Base-by-base conservation (phyloP, 805 yeast genomes). In the Candida jianshihensis region DNA sequence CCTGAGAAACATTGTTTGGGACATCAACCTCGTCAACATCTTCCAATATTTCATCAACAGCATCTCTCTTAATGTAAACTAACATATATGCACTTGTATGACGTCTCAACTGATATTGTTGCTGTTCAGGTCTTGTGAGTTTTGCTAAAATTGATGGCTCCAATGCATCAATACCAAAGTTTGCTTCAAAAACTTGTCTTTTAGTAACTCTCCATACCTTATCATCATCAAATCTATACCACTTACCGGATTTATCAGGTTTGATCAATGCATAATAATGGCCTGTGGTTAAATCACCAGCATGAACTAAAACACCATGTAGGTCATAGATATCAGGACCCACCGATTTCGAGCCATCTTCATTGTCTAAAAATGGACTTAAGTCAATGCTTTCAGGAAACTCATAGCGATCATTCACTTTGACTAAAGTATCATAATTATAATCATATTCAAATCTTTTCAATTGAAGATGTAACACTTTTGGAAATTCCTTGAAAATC, bases 51-150 rank as follows among this genome's bases (percentile, higher is more conserved):
- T 68, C 70, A 2, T 65, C 68, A 26, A 76, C 58, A 27, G 72
- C 72, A 3, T 72, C 62, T 52, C 84, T 77, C 37, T 95, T 71
- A 43, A 89, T 73, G 55, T 92, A 92, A 3, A 92, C 97, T 60
- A 92, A 73, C 98, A 92, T 92, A 54, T 92, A 92, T 2, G 98
- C 98, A 29, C 92, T 85, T 0, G 97, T 89, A 26, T 87, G 92
- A 32, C 96, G 76, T 46, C 85, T 75, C 20, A 83, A 63, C 31
- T 71, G 67, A 39, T 81, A 79, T 33, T 71, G 79, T 41, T 76
- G 78, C 37, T 75, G 81, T 44, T 81, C 81, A 13, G 62, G 61
- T 48, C 81, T 68, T 0, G 81, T 60, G 62, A 82, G 59, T 35
- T 61, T 63, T 28, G 70, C 63, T 16, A 77, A 56, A 30, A 71